Evolutionary conservation across 1,139 yeast genomes (phyloP), one percentile per base, ranked within the genome.

Genomic region (Pichia sp.): DNA sequence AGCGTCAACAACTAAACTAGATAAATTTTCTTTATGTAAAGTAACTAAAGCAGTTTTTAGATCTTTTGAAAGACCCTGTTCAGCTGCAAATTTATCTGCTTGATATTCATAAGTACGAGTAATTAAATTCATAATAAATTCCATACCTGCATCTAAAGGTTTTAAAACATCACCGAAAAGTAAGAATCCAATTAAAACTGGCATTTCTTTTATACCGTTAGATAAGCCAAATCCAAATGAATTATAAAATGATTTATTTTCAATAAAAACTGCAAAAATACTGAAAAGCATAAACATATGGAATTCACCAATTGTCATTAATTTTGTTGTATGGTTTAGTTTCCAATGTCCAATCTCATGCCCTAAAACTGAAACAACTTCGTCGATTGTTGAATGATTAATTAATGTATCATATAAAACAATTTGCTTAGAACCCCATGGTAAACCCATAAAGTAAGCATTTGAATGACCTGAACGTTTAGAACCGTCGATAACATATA

Each of bases 341-440:
- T 84, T 83, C 98, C 98, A 92, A 65, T 92, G 98, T 40, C 98
- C 98, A 55, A 92, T 84, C 69, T 92, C 98, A 62, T 92, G 98
- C 24, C 96, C 97, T 57, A 92, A 73, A 1, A 92, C 96, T 37
- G 98, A 97, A 44, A 90, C 87, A 30, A 90, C 86, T 65, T 92
- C 96, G 40, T 76, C 76, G 30, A 79, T 76, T 30, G 89, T 69
- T 30, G 90, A 81, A 47, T 86, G 84, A 50, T 85, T 81, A 54
- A 92, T 82, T 66, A 92, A 75, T 8, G 97, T 92, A 59, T 92
- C 98, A 62, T 73, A 92, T 44, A 92, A 74, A 41, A 92, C 97
- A 66, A 92, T 92, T 64, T 90, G 92, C 67, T 92, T 92, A 47
- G 89, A 82, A 22, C 66, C 66, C 94, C 97, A 90, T 38, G 98